Evolutionary conservation across 352 stramenopile species (phyloP).

Genomic region (Pythium dissotocum): DNA sequence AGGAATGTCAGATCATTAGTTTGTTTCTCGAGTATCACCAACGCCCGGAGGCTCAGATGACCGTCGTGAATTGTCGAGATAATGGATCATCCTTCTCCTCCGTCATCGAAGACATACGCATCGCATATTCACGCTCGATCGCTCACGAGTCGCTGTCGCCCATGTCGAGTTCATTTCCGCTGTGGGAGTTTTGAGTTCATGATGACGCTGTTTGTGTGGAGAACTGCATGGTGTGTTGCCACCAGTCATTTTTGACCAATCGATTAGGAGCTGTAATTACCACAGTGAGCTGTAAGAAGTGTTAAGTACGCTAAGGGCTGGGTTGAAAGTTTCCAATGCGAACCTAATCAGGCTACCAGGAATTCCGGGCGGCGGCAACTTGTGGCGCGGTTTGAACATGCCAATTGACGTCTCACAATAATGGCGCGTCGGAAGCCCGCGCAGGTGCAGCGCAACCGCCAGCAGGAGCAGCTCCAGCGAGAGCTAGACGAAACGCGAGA

Average conservation of each 20-base stretch:
- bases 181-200: neutral
- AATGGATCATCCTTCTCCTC: conserved; percentile 85
- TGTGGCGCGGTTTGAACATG: neutral
- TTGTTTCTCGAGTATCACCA: conserved; percentile 89
- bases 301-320: neutral
- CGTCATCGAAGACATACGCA: conserved; percentile 4
- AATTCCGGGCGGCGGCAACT: neutral
- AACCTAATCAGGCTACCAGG: neutral
- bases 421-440: conserved; percentile 41
- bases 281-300: neutral
- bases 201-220: neutral
- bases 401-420: conserved; percentile 18
- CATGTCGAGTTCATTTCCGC: neutral
- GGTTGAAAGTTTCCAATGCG: neutral
- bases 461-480: conserved; percentile 9
- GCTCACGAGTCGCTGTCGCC: neutral
- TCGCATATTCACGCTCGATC: neutral
- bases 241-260: conserved; percentile 4
- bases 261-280: neutral
- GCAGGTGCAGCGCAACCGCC: conserved; percentile 31
- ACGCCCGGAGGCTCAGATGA: conserved; percentile 79
- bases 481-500: neutral
- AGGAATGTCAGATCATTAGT: conserved; percentile 78
- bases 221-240: neutral
- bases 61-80: conserved; percentile 90